Evolutionary conservation across 2,329 filamentous ascomycete species (phyloP).

Genomic region (Tolypocladium nubicola): DNA sequence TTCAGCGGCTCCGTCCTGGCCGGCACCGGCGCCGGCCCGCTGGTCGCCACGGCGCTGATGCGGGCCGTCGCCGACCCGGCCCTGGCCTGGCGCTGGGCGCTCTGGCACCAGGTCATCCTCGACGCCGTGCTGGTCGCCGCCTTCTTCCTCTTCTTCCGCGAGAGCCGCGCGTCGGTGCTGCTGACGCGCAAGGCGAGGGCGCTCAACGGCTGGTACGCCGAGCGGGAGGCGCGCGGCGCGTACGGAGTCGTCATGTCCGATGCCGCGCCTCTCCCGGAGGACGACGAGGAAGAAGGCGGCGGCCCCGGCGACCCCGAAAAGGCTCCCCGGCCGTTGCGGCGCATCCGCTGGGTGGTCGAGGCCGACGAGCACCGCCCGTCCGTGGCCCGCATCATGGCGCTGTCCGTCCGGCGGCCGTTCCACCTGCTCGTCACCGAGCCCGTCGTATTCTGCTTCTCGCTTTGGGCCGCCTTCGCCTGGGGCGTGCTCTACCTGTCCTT

Average conservation of each 20-base stretch:
- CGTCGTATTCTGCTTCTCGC: constrained; percentile 74
- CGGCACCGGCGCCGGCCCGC: constrained; percentile 69
- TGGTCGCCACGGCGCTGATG: constrained; percentile 61
- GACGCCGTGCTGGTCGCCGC: constrained; percentile 48
- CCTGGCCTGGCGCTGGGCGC: constrained; percentile 72
- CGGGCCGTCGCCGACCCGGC: constrained; percentile 38
- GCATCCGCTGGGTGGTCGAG: constrained; percentile 71
- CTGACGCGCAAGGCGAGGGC: constrained; percentile 62
- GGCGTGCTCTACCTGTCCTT: constrained; percentile 81
- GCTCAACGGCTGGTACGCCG: constrained; percentile 71
- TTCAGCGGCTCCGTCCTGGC: constrained; percentile 72
- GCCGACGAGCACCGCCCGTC: constrained; percentile 67
- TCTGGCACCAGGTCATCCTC: constrained; percentile 73
- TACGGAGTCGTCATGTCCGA: constrained; percentile 32
- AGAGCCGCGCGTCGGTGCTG: constrained; percentile 73
- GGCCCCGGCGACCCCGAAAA: neutral
- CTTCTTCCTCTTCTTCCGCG: constrained; percentile 62
- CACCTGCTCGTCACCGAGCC: constrained; percentile 66
- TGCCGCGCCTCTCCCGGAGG: too few relatives aligned
- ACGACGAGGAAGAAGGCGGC: too few relatives aligned
- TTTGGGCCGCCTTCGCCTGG: constrained; percentile 89
- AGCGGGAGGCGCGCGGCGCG: constrained; percentile 55
- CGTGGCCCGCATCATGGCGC: constrained; percentile 56
- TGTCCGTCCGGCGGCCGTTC: constrained; percentile 71
- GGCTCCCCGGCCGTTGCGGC: constrained; percentile 13